A percentile compares a stretch with the other conserved stretches of the same genome.
Conservation (phyloP, 2,329 filamentous ascomycete species). For the Sordariomycetes sp. region DNA sequence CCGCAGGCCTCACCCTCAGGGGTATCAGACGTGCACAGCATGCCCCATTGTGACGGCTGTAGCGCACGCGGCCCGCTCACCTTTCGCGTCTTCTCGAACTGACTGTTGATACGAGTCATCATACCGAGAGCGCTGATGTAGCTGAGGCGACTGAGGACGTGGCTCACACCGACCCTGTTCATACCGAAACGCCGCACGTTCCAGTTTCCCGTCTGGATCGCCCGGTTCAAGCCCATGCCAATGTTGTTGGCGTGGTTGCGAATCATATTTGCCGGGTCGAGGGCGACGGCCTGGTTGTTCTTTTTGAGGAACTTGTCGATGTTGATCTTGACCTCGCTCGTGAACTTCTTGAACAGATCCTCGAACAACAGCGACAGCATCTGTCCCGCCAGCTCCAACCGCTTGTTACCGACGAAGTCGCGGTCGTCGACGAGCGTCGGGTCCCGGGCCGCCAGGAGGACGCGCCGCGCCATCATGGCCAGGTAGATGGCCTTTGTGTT, state of each 20-base stretch:
- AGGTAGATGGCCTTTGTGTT: constrained; percentile 95
- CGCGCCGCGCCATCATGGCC: constrained; percentile 92
- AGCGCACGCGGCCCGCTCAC: constrained; percentile 90
- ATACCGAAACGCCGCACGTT: constrained; percentile 96
- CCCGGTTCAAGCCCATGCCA: constrained; percentile 84
- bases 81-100: constrained; percentile 98
- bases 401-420: constrained; percentile 97
- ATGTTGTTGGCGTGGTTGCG: constrained; percentile 77
- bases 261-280: constrained; percentile 78
- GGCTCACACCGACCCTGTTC: constrained; percentile 93
- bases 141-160: constrained; percentile 87
- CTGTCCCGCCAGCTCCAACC: constrained; percentile 87
- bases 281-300: constrained; percentile 73
- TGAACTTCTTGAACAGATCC: constrained; percentile 95
- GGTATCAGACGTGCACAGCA: constrained; percentile 94
- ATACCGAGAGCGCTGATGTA: constrained; percentile 96
- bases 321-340: constrained; percentile 74
- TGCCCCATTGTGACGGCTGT: constrained; percentile 95
- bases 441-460: constrained; percentile 87
- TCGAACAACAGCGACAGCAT: constrained; percentile 89
- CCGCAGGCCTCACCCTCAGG: constrained; percentile 98
- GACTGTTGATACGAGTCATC: constrained; percentile 98
- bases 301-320: constrained; percentile 96
- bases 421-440: constrained; percentile 84
- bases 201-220: constrained; percentile 97